These are phyloP conservation scores for Ramaria rubella DNA, from an alignment of 768 basidiomycete species.

Conservation along the genomic window DNA sequence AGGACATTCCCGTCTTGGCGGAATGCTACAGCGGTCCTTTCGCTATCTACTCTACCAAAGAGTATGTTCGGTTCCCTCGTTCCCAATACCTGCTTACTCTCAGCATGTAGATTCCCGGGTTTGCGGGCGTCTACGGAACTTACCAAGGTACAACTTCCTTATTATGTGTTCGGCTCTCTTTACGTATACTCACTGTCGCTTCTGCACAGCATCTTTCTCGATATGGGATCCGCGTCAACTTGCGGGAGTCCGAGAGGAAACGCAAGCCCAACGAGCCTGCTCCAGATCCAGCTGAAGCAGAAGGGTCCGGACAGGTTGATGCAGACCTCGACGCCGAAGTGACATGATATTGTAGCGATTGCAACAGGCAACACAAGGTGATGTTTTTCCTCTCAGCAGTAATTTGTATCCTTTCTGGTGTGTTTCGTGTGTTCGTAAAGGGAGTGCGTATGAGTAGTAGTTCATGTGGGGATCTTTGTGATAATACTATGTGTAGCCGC, in stretches of 20 bases:
- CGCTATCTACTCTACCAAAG: constrained; percentile 63
- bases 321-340: constrained; percentile 2
- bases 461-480: no score
- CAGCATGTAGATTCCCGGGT: constrained; percentile 44
- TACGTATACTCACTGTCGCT: constrained; percentile 3
- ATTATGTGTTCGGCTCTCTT: background rate
- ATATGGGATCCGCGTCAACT: constrained; percentile 53
- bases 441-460: background rate
- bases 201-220: constrained; percentile 31
- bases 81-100: background rate
- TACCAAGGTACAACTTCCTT: constrained; percentile 44
- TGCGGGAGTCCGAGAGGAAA: constrained; percentile 52
- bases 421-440: background rate
- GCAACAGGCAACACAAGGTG: no score
- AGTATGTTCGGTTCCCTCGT: constrained; percentile 18
- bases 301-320: background rate
- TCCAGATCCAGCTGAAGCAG: background rate
- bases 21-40: constrained; percentile 61
- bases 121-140: constrained; percentile 58
- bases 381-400: no score
- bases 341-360: constrained; percentile 1
- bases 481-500: no score
- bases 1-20: constrained; percentile 42
- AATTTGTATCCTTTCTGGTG: no score
- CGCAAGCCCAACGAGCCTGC: constrained; percentile 25